Evolutionary conservation across 345 rosid genomes (phyloP).

Genomic region (Citrus reticulata): DNA sequence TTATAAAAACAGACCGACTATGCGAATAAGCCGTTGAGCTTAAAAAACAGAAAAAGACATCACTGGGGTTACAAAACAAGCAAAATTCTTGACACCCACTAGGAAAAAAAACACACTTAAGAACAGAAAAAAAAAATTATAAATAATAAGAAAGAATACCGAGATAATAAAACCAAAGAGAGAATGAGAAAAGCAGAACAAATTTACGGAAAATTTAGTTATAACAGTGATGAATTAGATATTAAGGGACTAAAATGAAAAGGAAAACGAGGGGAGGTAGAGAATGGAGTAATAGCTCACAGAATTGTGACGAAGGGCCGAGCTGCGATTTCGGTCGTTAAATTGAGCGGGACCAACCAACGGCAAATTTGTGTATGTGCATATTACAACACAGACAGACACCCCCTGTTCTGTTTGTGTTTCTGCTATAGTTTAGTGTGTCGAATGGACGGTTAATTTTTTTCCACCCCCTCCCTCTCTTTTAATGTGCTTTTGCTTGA

Average conservation of each 20-base stretch:
- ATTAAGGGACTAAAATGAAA: too few species aligned
- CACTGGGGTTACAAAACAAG: neutral
- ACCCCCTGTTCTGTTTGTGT: neutral
- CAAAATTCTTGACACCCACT: neutral
- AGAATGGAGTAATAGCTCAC: slow-evolving; percentile 13
- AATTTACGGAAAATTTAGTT: neutral
- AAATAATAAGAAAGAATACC: slow-evolving; percentile 5
- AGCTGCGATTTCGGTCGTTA: slow-evolving; percentile 48
- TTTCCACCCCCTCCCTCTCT: too few species aligned
- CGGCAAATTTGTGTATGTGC: neutral
- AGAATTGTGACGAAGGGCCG: slow-evolving; percentile 31
- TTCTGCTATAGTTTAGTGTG: too few species aligned
- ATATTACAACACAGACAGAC: neutral
- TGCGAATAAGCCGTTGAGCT: neutral
- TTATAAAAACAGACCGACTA: neutral
- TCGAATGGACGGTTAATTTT: neutral
- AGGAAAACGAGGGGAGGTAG: slow-evolving; percentile 5
- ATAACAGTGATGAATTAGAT: neutral
- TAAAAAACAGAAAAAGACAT: neutral
- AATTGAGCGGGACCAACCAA: slow-evolving; percentile 49
- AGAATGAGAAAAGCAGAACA: neutral
- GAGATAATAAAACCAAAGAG: slow-evolving; percentile 11
- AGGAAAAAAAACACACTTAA: neutral
- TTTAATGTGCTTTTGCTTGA: too few species aligned
- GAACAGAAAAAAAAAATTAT: neutral